A percentile compares a stretch with the other conserved stretches of the same genome.
Conservation (phyloP, 2,329 filamentous ascomycete species). For the Verruconis gallopava region DNA sequence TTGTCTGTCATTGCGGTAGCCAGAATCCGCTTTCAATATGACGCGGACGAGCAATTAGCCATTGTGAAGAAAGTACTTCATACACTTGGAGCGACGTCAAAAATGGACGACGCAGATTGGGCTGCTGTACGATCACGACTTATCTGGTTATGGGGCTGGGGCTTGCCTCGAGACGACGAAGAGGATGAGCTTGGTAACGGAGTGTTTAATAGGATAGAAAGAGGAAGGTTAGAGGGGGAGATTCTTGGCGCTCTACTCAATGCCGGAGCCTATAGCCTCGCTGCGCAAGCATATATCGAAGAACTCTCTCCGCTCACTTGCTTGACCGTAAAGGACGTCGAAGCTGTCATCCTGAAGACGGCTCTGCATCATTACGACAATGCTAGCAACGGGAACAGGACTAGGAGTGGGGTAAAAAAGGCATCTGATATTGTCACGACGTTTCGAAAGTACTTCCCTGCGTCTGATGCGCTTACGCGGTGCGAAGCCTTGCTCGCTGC, state of each 20-base stretch:
- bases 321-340: slow-evolving; percentile 39
- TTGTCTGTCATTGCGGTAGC: slow-evolving; percentile 30
- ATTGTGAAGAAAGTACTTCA: slow-evolving; percentile 49
- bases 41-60: slow-evolving; percentile 50
- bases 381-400: slow-evolving; percentile 68
- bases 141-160: slow-evolving; percentile 65
- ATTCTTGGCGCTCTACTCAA: slow-evolving; percentile 55
- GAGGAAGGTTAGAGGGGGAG: slow-evolving; percentile 53
- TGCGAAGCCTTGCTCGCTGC: slow-evolving; percentile 55
- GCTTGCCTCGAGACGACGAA: slow-evolving; percentile 33
- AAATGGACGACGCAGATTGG: slow-evolving; percentile 53
- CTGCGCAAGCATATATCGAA: slow-evolving; percentile 43
- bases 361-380: slow-evolving; percentile 66
- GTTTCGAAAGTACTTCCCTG: slow-evolving; percentile 46
- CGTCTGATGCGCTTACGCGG: slow-evolving; percentile 39
- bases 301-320: slow-evolving; percentile 38
- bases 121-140: slow-evolving; percentile 47
- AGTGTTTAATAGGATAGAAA: slow-evolving; percentile 44
- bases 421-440: slow-evolving; percentile 63
- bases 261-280: slow-evolving; percentile 49
- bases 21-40: slow-evolving; percentile 51
- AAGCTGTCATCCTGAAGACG: slow-evolving; percentile 47
- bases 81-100: slow-evolving; percentile 37
- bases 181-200: slow-evolving; percentile 31
- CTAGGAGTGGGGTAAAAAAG: slow-evolving; percentile 62